Base-by-base conservation (phyloP, 805 yeast species). In the Ogataea zsoltii region DNA sequence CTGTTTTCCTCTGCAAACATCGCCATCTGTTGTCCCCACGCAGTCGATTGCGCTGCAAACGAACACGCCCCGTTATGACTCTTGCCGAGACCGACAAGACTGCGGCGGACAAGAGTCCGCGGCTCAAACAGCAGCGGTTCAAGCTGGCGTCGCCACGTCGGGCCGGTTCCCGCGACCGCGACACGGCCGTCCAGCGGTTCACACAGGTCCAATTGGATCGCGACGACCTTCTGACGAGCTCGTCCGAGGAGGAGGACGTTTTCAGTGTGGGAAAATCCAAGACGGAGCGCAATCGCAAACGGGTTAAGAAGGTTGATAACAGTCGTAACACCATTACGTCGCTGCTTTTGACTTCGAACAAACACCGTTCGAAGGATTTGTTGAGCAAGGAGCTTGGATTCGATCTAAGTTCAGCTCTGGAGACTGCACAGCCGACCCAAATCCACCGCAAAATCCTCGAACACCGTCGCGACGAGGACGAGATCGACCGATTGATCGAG, bases 321-420 rank as follows among this genome's bases (percentile, higher is more conserved):
- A 13, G 31, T n/a, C 21, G 38, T 11, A 38, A 19, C 7, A 41
- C 47, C 19, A 46, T 43, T 7, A 31, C 49, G 5, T 34, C 35
- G 13, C 23, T 51, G 13, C 40, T 44, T 23, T 28, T 50, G 11
- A 33, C 33, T 10, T 29, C 48, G 9, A 14, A 44, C 17, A 32
- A 38, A 17, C 32, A 28, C 17, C 45, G 48, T 7, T 29, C 48
- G 5, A 49, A 44, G 33, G 48, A 51, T 21, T 35, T 38, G 29
- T 23, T 54, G 34, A 49, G 36, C 34, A 48, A 38, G 23, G 55
- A 49, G 11, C 38, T 56, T 18, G 61, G 61, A 3, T 56, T 56
- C 35, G 54, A 55, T 35, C 19, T 55, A 23, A 37, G 38, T 15
- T 15, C 41, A 2, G 59, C 61, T 1, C 41, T 56, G 35, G 41